Percentiles rank a stretch among this genome's conserved stretches.
Conservation (phyloP, 495 filamentous ascomycete genomes). For the Cenococcum geophilum region DNA sequence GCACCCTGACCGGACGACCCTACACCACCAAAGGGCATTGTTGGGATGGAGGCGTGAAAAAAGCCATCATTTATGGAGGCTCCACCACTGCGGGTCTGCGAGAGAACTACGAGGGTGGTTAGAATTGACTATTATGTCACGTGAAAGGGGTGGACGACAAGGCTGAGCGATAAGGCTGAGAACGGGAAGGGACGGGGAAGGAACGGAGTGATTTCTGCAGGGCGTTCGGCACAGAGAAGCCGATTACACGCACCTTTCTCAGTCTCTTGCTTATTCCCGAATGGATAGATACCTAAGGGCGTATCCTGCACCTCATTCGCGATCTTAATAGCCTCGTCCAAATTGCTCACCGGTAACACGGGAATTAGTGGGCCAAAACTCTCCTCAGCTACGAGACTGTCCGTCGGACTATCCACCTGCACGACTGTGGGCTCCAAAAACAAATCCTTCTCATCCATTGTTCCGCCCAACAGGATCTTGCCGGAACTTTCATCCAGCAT, state of each 20-base stretch:
- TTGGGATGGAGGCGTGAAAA: slow-evolving; percentile 70
- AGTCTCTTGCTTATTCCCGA: slow-evolving; percentile 71
- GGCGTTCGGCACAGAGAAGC: too few species aligned
- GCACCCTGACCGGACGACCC: slow-evolving; percentile 76
- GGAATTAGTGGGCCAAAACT: slow-evolving; percentile 86
- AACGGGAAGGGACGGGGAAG: too few species aligned
- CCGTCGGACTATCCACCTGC: slow-evolving; percentile 63
- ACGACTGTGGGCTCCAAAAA: slow-evolving; percentile 86
- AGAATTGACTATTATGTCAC: slow-evolving; percentile 10
- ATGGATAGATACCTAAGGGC: slow-evolving; percentile 75
- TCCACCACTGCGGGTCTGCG: slow-evolving; percentile 39
- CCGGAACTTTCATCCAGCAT: slow-evolving; percentile 79
- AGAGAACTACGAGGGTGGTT: slow-evolving; percentile 23
- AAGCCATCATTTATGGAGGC: slow-evolving; percentile 48
- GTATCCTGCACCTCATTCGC: slow-evolving; percentile 72
- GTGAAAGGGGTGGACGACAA: too few species aligned
- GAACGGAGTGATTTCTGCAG: too few species aligned
- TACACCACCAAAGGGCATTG: slow-evolving; percentile 83
- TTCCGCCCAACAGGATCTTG: slow-evolving; percentile 78
- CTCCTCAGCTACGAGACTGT: slow-evolving; percentile 73
- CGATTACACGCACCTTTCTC: slow-evolving; percentile 48
- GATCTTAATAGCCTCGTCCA: slow-evolving; percentile 74
- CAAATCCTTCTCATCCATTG: slow-evolving; percentile 67
- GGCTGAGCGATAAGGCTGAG: too few species aligned
- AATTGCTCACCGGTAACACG: slow-evolving; percentile 62